Evolutionary conservation across 768 basidiomycete genomes (phyloP).

Genomic region (Amanita muscaria): DNA sequence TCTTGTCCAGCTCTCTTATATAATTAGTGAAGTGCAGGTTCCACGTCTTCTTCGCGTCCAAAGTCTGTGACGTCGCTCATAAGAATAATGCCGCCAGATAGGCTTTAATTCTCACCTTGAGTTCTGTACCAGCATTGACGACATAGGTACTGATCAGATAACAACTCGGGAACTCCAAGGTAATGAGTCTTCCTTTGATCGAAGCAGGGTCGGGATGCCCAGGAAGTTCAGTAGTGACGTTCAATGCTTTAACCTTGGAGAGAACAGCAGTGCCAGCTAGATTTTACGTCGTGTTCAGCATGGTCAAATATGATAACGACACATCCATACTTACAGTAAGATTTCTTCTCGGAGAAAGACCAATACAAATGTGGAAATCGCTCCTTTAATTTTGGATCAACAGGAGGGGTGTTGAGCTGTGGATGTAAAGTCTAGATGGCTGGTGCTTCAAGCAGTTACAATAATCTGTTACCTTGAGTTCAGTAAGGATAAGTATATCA

Average conservation of each 20-base stretch:
- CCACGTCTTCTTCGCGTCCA: constrained; percentile 74
- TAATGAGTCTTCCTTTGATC: constrained; percentile 72
- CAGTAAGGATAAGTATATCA: constrained; percentile 75
- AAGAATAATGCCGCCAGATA: background rate
- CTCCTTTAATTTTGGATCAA: constrained; percentile 44
- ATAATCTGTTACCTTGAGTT: constrained; percentile 62
- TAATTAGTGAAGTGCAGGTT: constrained; percentile 68
- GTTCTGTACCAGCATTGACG: constrained; percentile 67
- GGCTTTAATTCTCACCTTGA: constrained; percentile 55
- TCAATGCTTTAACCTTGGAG: constrained; percentile 67
- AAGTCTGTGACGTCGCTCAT: constrained; percentile 38
- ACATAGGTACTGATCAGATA: constrained; percentile 79
- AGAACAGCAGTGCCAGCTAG: constrained; percentile 79
- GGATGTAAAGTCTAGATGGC: background rate
- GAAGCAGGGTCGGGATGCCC: constrained; percentile 56
- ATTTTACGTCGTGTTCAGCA: background rate
- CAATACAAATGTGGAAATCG: constrained; percentile 69
- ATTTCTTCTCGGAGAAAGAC: constrained; percentile 72
- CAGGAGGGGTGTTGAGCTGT: constrained; percentile 68
- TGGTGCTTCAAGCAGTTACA: background rate
- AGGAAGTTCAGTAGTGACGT: constrained; percentile 58
- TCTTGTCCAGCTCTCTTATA: constrained; percentile 61
- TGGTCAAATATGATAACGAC: background rate
- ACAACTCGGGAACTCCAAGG: constrained; percentile 65
- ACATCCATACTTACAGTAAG: constrained; percentile 46